Conservation (phyloP, 2,329 filamentous ascomycete species). For the Escovopsis sp. region DNA sequence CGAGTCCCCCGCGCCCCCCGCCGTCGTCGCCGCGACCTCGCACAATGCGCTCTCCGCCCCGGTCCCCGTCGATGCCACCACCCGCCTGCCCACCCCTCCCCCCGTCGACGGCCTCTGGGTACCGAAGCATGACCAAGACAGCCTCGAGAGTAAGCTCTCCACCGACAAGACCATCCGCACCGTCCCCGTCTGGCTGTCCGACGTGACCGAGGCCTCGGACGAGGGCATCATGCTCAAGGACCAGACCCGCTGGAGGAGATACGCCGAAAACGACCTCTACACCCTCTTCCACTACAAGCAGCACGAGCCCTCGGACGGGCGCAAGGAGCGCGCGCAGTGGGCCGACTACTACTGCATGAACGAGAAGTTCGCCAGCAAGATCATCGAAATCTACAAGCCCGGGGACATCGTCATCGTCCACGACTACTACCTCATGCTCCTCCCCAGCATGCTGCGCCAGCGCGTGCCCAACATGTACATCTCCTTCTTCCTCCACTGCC, state of each 20-base stretch:
- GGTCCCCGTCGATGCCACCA: conserved; percentile 51
- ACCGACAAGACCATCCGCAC: conserved; percentile 63
- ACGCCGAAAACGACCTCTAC: conserved; percentile 83
- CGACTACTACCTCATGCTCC: conserved; percentile 82
- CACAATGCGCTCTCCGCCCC: conserved; percentile 66
- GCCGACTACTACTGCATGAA: conserved; percentile 89
- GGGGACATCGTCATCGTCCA: conserved; percentile 88
- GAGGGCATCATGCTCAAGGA: conserved; percentile 64
- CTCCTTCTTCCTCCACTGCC: conserved; percentile 84
- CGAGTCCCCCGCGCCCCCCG: conserved; percentile 25
- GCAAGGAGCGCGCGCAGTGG: conserved; percentile 70
- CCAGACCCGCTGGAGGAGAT: conserved; percentile 74
- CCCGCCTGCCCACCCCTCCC: conserved; percentile 39
- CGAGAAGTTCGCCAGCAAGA: conserved; percentile 77
- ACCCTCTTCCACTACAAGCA: conserved; percentile 94
- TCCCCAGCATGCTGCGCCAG: conserved; percentile 79
- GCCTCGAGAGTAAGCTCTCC: conserved; percentile 59
- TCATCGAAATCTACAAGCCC: conserved; percentile 76
- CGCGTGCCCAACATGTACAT: conserved; percentile 81
- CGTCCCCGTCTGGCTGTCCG: conserved; percentile 76
- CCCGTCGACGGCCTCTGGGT: conserved; percentile 56
- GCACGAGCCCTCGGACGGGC: conserved; percentile 75
- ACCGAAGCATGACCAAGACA: conserved; percentile 50
- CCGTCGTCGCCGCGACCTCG: conserved; percentile 35
- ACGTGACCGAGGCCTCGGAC: conserved; percentile 51